Evolutionary conservation across 345 rosid genomes (phyloP).

Genomic region (Streptanthus diversifolius): DNA sequence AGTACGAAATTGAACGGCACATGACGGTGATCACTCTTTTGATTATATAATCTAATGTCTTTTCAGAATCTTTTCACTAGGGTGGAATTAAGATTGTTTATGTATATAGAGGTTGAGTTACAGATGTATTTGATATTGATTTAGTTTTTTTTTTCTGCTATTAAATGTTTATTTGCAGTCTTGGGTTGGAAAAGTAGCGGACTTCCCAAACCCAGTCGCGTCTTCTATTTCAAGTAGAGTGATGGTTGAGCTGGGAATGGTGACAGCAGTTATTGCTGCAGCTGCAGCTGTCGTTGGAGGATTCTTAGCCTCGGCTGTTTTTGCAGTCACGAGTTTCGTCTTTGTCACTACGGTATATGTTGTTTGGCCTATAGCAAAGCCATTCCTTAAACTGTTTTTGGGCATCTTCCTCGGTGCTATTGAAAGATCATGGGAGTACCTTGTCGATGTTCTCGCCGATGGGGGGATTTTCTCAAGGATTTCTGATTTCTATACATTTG

Average conservation of each 20-base stretch:
- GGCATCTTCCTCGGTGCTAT: conserved; percentile 50
- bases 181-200: conserved; percentile 67
- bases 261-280: conserved; percentile 78
- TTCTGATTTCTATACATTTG: conserved; percentile 62
- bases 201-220: conserved; percentile 78
- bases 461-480: conserved; percentile 68
- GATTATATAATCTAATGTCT: not conserved
- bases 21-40: conserved; percentile 55
- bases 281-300: conserved; percentile 88
- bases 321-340: conserved; percentile 79
- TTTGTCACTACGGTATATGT: conserved; percentile 70
- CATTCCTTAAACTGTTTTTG: conserved; percentile 61
- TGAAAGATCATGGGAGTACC: conserved; percentile 62
- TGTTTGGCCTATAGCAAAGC: conserved; percentile 73
- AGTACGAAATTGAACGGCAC: conserved; percentile 66
- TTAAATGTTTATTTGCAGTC: conserved; percentile 48
- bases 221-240: conserved; percentile 93
- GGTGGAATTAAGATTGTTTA: not conserved
- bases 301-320: conserved; percentile 77
- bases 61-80: not conserved
- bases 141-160: not conserved
- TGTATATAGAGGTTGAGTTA: not conserved
- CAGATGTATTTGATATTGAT: conserved; percentile 7
- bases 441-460: conserved; percentile 56
- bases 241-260: conserved; percentile 94